A percentile compares a stretch with the other conserved stretches of the same genome.
These are phyloP conservation scores for Eucalyptus curtisii DNA, from an alignment of 345 rosid species.

Conservation along the genomic window DNA sequence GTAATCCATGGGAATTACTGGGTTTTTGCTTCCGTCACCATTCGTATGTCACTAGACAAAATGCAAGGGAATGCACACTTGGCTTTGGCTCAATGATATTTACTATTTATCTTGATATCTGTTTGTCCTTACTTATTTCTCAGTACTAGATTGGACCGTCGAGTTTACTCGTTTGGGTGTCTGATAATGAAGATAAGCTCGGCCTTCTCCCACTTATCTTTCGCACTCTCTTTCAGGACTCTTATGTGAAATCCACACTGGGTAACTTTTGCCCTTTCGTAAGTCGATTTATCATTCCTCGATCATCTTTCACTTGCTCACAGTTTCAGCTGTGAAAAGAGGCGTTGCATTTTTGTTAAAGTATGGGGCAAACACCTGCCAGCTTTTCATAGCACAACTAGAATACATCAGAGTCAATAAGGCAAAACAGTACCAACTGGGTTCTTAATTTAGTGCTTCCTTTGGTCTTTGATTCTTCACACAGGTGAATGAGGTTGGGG, in stretches of 20 bases:
- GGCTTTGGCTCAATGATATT: background rate
- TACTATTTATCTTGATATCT: background rate
- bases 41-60: background rate
- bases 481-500: conserved; percentile 95
- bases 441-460: background rate
- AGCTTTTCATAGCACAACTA: background rate
- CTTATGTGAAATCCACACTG: background rate
- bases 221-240: background rate
- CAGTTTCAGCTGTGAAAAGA: background rate
- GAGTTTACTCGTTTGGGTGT: background rate
- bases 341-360: background rate
- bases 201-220: background rate
- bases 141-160: background rate
- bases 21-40: background rate
- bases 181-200: background rate
- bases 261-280: background rate
- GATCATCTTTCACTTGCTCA: background rate
- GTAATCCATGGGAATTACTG: background rate
- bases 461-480: background rate
- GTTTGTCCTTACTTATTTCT: background rate
- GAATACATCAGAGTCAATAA: background rate
- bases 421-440: background rate
- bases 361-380: background rate
- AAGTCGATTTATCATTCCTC: background rate
- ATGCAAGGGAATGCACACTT: background rate